Evolutionary conservation across 2,329 filamentous ascomycete species (phyloP), one percentile per base, ranked within the genome.

Genomic region (Camillea tinctor): DNA sequence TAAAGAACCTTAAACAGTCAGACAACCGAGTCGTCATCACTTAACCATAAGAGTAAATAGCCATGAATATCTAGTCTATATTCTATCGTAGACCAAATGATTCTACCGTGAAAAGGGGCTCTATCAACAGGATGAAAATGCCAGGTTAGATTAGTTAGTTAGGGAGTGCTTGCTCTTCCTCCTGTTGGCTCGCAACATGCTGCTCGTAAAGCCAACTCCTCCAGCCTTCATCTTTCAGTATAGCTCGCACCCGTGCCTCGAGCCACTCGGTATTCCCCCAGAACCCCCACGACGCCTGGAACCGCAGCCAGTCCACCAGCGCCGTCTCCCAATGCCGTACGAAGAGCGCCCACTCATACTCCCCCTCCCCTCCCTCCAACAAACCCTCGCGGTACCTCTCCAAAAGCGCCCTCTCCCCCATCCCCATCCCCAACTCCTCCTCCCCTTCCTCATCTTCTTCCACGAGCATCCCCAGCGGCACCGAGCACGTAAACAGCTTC

Each of bases 401-500:
- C 3, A 90, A 68, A n/a, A 90, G 68, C 1, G 55, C 30, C 54
- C 71, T 75, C 65, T 89, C 87, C 0, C 80, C 80, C 1, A 74
- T 60, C 2, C 76, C 70, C 83, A 88, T 86, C 0, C 63, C 23
- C n/a, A 86, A 68, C 44, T 74, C n/a, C n/a, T n/a, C n/a, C n/a
- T n/a, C n/a, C n/a, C n/a, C n/a, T n/a, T n/a, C n/a, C n/a, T n/a
- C 68, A 1, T 75, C 60, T n/a, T n/a, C n/a, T n/a, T n/a, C 26
- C 0, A 77, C 73, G 0, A 81, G 53, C 1, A 67, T 56, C 9
- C 70, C 71, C 6, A 84, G 44, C 0, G 86, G 85, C 0, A 89
- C 79, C 1, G 87, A 88, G 70, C 86, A 89, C 0, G 87, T 89
- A 61, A 89, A 88, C 0, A 89, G 71, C 68, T 89, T 89, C 1